Base-by-base conservation (phyloP, 208 protist genomes). In the Lotmaria passim region DNA sequence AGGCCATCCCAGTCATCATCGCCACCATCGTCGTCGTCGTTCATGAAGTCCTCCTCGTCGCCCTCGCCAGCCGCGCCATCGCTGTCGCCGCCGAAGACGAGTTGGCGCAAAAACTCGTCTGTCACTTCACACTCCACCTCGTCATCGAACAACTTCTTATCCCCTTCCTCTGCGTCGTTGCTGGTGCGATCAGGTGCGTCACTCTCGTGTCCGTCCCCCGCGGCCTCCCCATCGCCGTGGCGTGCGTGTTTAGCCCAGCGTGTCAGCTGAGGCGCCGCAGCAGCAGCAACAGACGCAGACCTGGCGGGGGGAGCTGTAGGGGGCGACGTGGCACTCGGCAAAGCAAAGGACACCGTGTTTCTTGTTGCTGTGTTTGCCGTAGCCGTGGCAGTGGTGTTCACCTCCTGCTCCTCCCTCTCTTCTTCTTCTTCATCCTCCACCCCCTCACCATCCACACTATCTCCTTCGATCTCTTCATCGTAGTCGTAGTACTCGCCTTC, bases 71-170 rank as follows among this genome's bases (percentile, higher is more conserved):
- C 67, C n/a, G 3, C 77, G 7, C n/a, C 39, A 19, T 23, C 58
- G 30, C 31, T 58, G 12, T 59, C 81, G 17, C 36, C 51, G 56
- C 91, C 91, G 53, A 91, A 85, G 14, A 96, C 82, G 23, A 96
- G 53, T 68, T 93, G 78, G 0, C 78, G 84, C 12, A 96, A 50
- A 62, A 96, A 96, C 52, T 93, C 87, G 46, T 96, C 88, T 12
- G 86, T 92, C 28, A 96, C 78, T 50, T 93, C 91, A 46, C 78
- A 78, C 64, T 96, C 91, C 36, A 92, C 87, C 59, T 88, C 86
- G 46, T 93, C 91, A 7, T 87, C 88, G 43, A 96, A 96, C 10
- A 96, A 75, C 57, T 83, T 68, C 48, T 90, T 87, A 12, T 92
- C 87, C 19, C 78, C 78, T 26, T 90, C 82, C 31, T 77, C 62